Conservation (phyloP, 768 basidiomycete species). For the Amanita fuliginea region DNA sequence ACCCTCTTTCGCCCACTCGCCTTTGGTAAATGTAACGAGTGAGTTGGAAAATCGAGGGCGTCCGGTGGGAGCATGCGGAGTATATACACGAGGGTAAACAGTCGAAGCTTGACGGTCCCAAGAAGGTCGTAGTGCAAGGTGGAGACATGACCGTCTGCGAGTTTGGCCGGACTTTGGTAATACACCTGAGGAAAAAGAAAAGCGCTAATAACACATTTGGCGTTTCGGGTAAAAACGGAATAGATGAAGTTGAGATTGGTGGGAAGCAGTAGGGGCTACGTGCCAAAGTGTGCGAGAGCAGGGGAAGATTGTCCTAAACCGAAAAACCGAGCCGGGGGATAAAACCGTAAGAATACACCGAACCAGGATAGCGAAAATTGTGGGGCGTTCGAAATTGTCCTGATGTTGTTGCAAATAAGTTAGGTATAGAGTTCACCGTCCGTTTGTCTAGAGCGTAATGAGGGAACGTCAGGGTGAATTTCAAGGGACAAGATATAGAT, state of each 20-base stretch:
- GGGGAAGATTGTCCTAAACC: slow-evolving; percentile 4
- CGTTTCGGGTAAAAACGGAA: slow-evolving; percentile 2
- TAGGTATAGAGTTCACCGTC: not conserved
- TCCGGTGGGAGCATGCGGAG: slow-evolving; percentile 5
- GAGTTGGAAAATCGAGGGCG: not conserved
- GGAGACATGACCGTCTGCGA: slow-evolving; percentile 4
- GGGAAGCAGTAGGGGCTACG: not conserved
- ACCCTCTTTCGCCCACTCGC: slow-evolving; percentile 6
- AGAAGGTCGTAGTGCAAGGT: not conserved
- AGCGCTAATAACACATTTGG: slow-evolving; percentile 6
- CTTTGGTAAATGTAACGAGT: slow-evolving; percentile 7
- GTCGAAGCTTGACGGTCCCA: slow-evolving; percentile 4
- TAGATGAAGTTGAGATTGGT: slow-evolving; percentile 8
- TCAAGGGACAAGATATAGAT: not conserved
- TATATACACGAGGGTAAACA: slow-evolving; percentile 5
- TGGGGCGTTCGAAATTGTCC: not conserved
- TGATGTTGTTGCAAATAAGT: slow-evolving; percentile 2
- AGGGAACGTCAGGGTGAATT: not conserved
- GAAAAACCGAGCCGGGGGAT: slow-evolving; percentile 3
- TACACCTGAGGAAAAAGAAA: slow-evolving; percentile 2
- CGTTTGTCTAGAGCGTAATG: not conserved
- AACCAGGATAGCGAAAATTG: slow-evolving; percentile 2
- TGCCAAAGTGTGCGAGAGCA: not conserved
- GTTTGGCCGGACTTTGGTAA: slow-evolving; percentile 4
- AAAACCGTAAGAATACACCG: slow-evolving; percentile 5